These are phyloP conservation scores for Cruciata laevipes DNA, from an alignment of 257 asterid species.

Conservation along the genomic window DNA sequence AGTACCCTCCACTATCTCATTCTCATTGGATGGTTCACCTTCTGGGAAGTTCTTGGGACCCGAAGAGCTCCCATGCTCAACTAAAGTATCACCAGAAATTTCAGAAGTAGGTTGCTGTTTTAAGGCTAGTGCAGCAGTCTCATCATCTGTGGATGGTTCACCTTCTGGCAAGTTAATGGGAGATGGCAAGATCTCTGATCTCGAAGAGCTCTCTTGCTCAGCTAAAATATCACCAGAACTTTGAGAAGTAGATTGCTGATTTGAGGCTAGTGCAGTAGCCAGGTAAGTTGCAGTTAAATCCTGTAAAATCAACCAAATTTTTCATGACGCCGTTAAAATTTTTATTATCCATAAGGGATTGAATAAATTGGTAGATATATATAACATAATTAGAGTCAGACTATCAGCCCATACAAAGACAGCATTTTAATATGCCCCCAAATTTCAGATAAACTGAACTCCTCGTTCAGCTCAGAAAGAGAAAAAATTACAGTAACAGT, in stretches of 20 bases:
- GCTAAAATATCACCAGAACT: constrained; percentile 34
- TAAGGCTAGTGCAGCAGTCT: constrained; percentile 44
- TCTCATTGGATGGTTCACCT: constrained; percentile 27
- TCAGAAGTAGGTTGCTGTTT: constrained; percentile 37
- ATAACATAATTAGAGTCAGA: neutral
- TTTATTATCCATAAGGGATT: neutral
- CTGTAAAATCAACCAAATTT: constrained; percentile 24
- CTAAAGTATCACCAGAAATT: constrained; percentile 31
- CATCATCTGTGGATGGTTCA: constrained; percentile 28
- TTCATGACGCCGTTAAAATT: neutral
- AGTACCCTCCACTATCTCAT: constrained; percentile 33
- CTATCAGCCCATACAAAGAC: neutral
- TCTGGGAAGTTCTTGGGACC: constrained; percentile 18
- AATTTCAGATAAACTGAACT: neutral
- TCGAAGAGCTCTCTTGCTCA: constrained; percentile 43
- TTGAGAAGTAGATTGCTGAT: constrained; percentile 34
- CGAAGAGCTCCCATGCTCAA: constrained; percentile 45
- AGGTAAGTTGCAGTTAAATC: constrained; percentile 76
- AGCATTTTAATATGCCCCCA: too few relatives aligned
- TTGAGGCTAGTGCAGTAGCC: constrained; percentile 72
- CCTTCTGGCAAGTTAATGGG: constrained; percentile 20
- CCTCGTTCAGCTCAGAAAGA: neutral
- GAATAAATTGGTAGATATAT: neutral
- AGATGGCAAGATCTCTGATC: constrained; percentile 28
- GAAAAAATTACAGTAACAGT: neutral